These are phyloP conservation scores for Cadophora sp. DNA, from an alignment of 2,329 filamentous ascomycete genomes.

Conservation along the genomic window DNA sequence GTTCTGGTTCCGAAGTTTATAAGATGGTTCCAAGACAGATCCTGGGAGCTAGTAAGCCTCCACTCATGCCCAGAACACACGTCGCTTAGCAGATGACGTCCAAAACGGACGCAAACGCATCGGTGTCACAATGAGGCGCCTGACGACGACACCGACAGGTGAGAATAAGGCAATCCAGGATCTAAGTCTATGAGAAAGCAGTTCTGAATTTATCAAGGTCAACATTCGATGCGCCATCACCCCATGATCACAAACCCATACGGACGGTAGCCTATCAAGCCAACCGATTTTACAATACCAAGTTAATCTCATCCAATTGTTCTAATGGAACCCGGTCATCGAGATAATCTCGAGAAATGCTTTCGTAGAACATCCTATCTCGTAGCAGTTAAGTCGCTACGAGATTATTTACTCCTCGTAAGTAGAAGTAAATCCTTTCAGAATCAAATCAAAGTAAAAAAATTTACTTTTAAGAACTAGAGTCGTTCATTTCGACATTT, in stretches of 20 bases:
- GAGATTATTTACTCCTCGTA: too few species aligned
- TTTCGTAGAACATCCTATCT: too few species aligned
- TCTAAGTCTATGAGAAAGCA: background rate
- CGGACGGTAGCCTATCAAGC: background rate
- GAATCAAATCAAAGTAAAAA: too few species aligned
- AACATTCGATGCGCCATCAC: background rate
- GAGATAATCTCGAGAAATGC: too few species aligned
- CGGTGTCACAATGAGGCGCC: background rate
- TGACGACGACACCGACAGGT: background rate
- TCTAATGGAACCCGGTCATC: too few species aligned
- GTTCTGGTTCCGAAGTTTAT: too few species aligned
- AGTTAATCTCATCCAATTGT: background rate
- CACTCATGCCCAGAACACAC: background rate
- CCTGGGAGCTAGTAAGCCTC: too few species aligned
- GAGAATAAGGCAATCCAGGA: background rate
- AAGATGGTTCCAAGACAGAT: too few species aligned
- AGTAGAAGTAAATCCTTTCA: too few species aligned
- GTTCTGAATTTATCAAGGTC: background rate
- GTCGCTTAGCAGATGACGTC: background rate
- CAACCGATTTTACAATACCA: background rate
- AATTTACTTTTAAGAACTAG: too few species aligned
- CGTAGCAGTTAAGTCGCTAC: too few species aligned
- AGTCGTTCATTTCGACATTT: too few species aligned
- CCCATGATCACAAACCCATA: background rate
- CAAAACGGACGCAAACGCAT: background rate